Evolutionary conservation across 257 asterid genomes (phyloP).

Genomic region (Echites panduratus): DNA sequence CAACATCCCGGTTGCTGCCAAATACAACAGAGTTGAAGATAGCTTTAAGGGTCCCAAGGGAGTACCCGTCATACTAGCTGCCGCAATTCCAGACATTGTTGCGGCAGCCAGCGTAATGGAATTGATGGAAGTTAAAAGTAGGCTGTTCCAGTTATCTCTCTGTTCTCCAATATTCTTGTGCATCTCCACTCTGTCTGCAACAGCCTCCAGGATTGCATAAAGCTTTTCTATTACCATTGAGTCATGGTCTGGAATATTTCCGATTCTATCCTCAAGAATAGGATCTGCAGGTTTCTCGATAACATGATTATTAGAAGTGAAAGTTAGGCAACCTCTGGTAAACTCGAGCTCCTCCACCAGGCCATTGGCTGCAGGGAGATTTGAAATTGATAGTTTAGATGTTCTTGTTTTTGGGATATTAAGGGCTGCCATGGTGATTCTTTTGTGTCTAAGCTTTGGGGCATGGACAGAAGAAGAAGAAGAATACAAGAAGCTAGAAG

Average conservation of each 20-base stretch:
- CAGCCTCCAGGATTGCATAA: conserved; percentile 45
- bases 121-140: conserved; percentile 44
- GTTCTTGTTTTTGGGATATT: conserved; percentile 3
- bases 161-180: conserved; percentile 53
- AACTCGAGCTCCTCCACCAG: background rate
- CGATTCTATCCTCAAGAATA: too few species aligned
- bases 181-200: conserved; percentile 60
- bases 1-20: conserved; percentile 34
- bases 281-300: background rate
- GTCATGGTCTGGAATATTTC: too few species aligned
- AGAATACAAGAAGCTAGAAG: too few species aligned
- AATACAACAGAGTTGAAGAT: conserved; percentile 28
- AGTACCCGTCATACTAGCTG: conserved; percentile 25
- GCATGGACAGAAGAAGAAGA: too few species aligned
- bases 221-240: conserved; percentile 33
- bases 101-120: conserved; percentile 44
- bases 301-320: background rate
- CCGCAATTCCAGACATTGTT: conserved; percentile 20
- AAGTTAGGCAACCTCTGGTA: background rate
- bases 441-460: too few species aligned
- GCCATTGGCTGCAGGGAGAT: background rate
- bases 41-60: conserved; percentile 13
- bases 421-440: conserved; percentile 18
- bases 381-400: conserved; percentile 8
- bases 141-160: conserved; percentile 46